Conservation (phyloP, 345 rosid genomes). For the Boechera retrofracta region DNA sequence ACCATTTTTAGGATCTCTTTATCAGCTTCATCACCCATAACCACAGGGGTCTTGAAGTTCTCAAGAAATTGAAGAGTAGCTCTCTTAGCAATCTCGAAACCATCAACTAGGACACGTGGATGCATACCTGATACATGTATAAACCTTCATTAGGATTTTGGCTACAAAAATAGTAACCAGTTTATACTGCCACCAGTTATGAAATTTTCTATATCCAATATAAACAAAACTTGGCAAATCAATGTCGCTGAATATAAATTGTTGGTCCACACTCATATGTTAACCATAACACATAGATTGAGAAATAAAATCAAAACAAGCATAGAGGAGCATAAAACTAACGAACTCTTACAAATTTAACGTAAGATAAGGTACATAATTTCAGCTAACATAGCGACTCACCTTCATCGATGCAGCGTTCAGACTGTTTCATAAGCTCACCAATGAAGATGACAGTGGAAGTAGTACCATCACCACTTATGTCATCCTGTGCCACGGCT, state of each 20-base stretch:
- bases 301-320: slow-evolving; percentile 4
- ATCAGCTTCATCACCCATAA: slow-evolving; percentile 92
- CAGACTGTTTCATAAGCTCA: slow-evolving; percentile 98
- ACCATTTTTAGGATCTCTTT: slow-evolving; percentile 97
- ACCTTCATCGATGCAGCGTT: slow-evolving; percentile 97
- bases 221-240: slow-evolving; percentile 25
- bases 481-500: slow-evolving; percentile 98
- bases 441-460: slow-evolving; percentile 96
- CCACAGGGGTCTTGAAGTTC: slow-evolving; percentile 94
- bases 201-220: background rate
- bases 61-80: slow-evolving; percentile 95
- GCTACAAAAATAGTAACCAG: background rate
- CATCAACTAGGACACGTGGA: slow-evolving; percentile 99
- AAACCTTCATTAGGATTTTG: slow-evolving; percentile 25
- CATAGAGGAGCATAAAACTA: background rate
- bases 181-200: background rate
- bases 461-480: slow-evolving; percentile 99
- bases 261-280: background rate
- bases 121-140: slow-evolving; percentile 77
- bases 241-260: background rate
- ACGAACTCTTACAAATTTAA: background rate
- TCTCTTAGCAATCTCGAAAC: slow-evolving; percentile 94
- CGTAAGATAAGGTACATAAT: background rate
- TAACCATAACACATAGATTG: background rate
- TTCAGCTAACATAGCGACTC: slow-evolving; percentile 27